These are phyloP conservation scores for Boletales sp. DNA, from an alignment of 768 basidiomycete genomes.

Conservation along the genomic window DNA sequence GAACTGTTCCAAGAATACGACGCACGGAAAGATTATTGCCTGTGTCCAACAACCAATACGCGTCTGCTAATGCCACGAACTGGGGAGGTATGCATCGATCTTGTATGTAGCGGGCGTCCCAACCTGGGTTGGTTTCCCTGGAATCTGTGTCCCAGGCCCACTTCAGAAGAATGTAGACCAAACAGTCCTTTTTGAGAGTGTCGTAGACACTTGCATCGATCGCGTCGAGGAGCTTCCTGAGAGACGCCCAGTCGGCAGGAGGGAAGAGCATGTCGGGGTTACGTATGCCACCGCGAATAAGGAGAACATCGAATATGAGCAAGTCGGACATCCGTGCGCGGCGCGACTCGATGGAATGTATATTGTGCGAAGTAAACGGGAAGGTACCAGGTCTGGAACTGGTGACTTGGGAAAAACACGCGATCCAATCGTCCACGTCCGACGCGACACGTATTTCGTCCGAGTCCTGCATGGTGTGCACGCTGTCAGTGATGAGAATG, in stretches of 20 bases:
- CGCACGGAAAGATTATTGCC: conserved; percentile 63
- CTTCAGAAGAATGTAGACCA: conserved; percentile 78
- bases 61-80: conserved; percentile 71
- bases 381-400: conserved; percentile 38
- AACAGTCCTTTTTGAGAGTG: conserved; percentile 72
- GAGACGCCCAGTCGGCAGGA: conserved; percentile 50
- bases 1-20: conserved; percentile 8
- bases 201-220: conserved; percentile 67
- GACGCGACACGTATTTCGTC: conserved; percentile 1
- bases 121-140: conserved; percentile 33
- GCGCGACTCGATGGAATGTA: conserved; percentile 58
- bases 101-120: conserved; percentile 40
- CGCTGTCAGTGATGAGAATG: neutral
- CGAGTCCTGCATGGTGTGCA: conserved; percentile 13
- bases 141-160: conserved; percentile 74
- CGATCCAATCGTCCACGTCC: conserved; percentile 23
- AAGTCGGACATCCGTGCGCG: conserved; percentile 58
- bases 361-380: conserved; percentile 54
- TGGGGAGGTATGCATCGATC: conserved; percentile 71
- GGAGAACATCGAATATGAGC: conserved; percentile 72
- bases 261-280: conserved; percentile 65
- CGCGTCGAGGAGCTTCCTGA: conserved; percentile 56
- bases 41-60: conserved; percentile 80
- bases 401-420: conserved; percentile 45
- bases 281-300: conserved; percentile 59